Base-by-base conservation (phyloP, 257 asterid species). In the Petunia secreta region DNA sequence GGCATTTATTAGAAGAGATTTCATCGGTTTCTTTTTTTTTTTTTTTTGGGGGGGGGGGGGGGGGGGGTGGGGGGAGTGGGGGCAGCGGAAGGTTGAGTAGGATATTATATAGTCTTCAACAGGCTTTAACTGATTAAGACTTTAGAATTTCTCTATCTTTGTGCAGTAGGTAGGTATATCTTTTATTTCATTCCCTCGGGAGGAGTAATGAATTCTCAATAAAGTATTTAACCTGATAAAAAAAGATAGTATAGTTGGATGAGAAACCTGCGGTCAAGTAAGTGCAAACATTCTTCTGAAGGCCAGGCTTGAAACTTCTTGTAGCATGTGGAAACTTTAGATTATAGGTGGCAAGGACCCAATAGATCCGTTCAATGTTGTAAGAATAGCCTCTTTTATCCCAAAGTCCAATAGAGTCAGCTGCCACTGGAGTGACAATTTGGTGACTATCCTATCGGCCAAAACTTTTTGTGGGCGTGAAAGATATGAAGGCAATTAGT, bases 391-490 rank as follows among this genome's bases (percentile, higher is more conserved):
- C 2, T 3, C 62, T 34, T 71, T 48, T 48, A 50, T 48, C 6
- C 5, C 1, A 2, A 60, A 25, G 62, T 34, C 62, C 34, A 3
- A 48, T 50, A 39, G 6, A 34, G 44, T 50, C 77, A 50, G 77
- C 52, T 34, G 50, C 77, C 9, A 34, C 77, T 71, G 58, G 60
- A 71, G 77, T 50, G 62, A 48, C 34, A 43, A 34, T 48, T 71
- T 48, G 34, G 48, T 71, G 44, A 34, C 10, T 71, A 50, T 34
- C 77, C 44, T 34, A 25, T 71, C 34, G 6, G 34, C 44, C 34
- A 71, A 71, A 4, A 48, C 3, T 37, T n/a, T n/a, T n/a, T n/a
- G n/a, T n/a, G n/a, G n/a, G n/a, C n/a, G n/a, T n/a, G 60, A 10
- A 25, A 2, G 77, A 48, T 71, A 11, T 5, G 0, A 5, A 10